Evolutionary conservation across 1,139 yeast genomes (phyloP).

Genomic region (Chernovozyma aurita): DNA sequence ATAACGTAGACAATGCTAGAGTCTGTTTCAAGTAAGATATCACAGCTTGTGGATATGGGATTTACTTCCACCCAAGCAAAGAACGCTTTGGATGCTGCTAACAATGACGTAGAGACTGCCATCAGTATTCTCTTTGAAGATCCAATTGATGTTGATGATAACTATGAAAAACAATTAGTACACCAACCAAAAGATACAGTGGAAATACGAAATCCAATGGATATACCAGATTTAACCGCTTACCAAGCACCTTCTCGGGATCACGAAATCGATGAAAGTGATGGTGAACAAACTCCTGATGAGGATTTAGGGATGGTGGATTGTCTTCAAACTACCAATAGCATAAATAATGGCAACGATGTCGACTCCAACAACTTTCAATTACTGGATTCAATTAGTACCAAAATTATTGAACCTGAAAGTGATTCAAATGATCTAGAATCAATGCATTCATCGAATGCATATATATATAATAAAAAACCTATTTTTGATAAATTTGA

Average conservation of each 20-base stretch:
- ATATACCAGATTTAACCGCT: conserved; percentile 14
- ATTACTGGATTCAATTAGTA: neutral
- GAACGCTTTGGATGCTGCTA: conserved; percentile 36
- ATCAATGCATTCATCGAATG: neutral
- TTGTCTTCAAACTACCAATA: neutral
- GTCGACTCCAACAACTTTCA: too few species aligned
- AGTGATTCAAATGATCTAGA: neutral
- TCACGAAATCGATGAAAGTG: conserved; percentile 3
- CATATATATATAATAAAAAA: neutral
- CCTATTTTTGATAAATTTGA: conserved; percentile 5
- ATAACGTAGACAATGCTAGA: too few species aligned
- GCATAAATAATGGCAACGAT: neutral
- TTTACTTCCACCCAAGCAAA: conserved; percentile 43
- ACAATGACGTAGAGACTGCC: conserved; percentile 51
- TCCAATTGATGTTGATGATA: conserved; percentile 17
- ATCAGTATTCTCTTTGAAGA: conserved; percentile 50
- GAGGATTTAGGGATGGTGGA: neutral
- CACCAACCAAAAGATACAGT: conserved; percentile 13
- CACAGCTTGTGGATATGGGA: conserved; percentile 59
- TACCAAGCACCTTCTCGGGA: conserved; percentile 2
- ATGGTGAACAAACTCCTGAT: conserved; percentile 6
- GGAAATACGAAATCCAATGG: conserved; percentile 15
- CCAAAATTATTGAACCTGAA: neutral
- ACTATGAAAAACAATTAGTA: neutral
- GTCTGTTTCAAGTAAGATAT: conserved; percentile 21